Evolutionary conservation across 2,329 filamentous ascomycete species (phyloP), one percentile per base, ranked within the genome.

Genomic region (Fusarium coffeatum): DNA sequence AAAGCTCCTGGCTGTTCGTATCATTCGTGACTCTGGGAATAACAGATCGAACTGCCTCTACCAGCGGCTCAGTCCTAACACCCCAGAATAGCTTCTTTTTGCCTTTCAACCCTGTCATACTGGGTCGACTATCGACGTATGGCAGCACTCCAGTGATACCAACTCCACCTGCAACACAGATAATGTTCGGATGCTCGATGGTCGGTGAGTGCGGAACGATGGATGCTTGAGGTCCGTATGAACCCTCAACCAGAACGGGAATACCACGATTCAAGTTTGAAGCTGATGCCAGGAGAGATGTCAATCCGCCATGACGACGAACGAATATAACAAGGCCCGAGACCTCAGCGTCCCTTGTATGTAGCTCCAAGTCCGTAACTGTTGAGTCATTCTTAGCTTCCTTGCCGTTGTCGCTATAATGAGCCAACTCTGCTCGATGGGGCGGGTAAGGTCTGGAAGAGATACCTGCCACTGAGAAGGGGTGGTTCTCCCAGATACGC

Each of bases 401-500:
- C 4, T n/a, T 8, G 3, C 4, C n/a, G 7, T 13, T 11, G 7
- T 20, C 10, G 11, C 12, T 59, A 8, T 63, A 55, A 4, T 70
- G 66, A 11, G 59, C 55, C 10, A 59, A 56, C 22, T 32, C 53
- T 10, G 42, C 54, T 9, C 2, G 2, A 9, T 4, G 27, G 4
- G 3, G 8, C 1, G 4, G 8, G 20, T 6, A 16, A 20, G 46
- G 43, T 8, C 64, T 66, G 8, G 65, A 58, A 50, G 68, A 72
- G 46, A 51, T 43, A 9, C 55, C 64, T 11, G 74, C 68, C 5
- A 77, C 71, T 3, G 76, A 78, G 50, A 78, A 78, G 1, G 77
- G 76, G 32, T 78, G 76, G 42, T 72, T 77, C 43, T 78, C 77
- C 77, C 76, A 78, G 23, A 76, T 43, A 18, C 75, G 71, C 76